Evolutionary conservation across 176 grass and related monocot genomes (phyloP).

Genomic region (Thalia dealbata): DNA sequence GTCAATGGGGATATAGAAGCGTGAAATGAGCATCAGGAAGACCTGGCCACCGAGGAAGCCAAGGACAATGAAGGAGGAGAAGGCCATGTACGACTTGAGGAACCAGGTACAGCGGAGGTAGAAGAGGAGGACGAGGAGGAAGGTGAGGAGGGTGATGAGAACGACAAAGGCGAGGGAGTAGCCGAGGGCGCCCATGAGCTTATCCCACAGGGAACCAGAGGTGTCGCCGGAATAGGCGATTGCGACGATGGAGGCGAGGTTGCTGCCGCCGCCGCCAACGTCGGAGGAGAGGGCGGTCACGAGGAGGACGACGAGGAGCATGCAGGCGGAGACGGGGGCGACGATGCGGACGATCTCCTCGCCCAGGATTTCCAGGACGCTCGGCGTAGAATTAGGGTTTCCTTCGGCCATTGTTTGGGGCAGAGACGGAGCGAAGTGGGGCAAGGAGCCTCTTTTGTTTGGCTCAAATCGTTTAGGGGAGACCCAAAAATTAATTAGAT

Average conservation of each 20-base stretch:
- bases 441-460: background rate
- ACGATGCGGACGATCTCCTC: slow-evolving; percentile 82
- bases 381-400: slow-evolving; percentile 9
- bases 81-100: slow-evolving; percentile 65
- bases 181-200: slow-evolving; percentile 48
- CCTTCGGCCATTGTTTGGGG: background rate
- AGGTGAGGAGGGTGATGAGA: slow-evolving; percentile 59
- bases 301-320: slow-evolving; percentile 90
- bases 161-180: slow-evolving; percentile 50
- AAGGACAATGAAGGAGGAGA: slow-evolving; percentile 65
- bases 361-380: slow-evolving; percentile 57
- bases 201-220: slow-evolving; percentile 32
- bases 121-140: slow-evolving; percentile 84
- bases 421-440: background rate
- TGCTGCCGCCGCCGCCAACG: slow-evolving; percentile 12
- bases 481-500: background rate
- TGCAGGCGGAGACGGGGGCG: slow-evolving; percentile 75
- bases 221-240: slow-evolving; percentile 21
- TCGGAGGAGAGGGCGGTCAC: slow-evolving; percentile 57
- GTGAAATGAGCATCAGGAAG: slow-evolving; percentile 42
- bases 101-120: slow-evolving; percentile 71
- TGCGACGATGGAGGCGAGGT: slow-evolving; percentile 5
- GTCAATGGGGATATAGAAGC: slow-evolving; percentile 64
- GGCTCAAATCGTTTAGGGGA: background rate
- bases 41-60: slow-evolving; percentile 61